A percentile compares a stretch with the other conserved stretches of the same genome.
Conservation (phyloP, 306 rosid genomes). For the Bauhinia variegata region DNA sequence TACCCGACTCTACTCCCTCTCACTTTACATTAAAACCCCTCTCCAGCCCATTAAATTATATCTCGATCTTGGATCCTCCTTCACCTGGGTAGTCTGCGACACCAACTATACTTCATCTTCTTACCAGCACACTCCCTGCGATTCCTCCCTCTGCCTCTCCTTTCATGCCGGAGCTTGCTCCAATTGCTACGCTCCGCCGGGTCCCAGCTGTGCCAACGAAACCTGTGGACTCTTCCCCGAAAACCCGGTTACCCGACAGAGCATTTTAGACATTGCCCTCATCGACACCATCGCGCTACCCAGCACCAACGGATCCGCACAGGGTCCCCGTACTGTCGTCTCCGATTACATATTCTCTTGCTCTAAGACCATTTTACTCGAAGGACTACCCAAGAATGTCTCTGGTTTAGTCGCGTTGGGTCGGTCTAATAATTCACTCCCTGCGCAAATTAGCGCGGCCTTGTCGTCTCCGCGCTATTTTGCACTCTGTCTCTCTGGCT, state of each 20-base stretch:
- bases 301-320: conserved; percentile 28
- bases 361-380: conserved; percentile 33
- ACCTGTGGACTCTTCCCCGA: conserved; percentile 50
- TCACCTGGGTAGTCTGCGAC: conserved; percentile 56
- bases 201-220: conserved; percentile 22
- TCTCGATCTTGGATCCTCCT: conserved; percentile 50
- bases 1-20: conserved; percentile 42
- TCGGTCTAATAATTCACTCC: conserved; percentile 49
- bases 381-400: conserved; percentile 39
- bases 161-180: conserved; percentile 14
- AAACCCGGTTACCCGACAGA: conserved; percentile 37
- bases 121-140: conserved; percentile 33
- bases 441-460: conserved; percentile 35
- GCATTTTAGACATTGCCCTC: conserved; percentile 36
- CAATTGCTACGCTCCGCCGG: not conserved
- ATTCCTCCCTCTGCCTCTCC: conserved; percentile 43
- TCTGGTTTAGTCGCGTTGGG: conserved; percentile 45
- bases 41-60: conserved; percentile 40
- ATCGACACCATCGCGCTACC: conserved; percentile 47
- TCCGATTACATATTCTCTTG: conserved; percentile 42
- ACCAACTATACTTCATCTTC: conserved; percentile 36
- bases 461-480: conserved; percentile 36
- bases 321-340: conserved; percentile 25
- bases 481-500: conserved; percentile 47
- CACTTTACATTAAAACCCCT: conserved; percentile 43